A percentile compares a stretch with the other conserved stretches of the same genome.
Conservation (phyloP, 345 rosid species). For the Gossypium raimondii region DNA sequence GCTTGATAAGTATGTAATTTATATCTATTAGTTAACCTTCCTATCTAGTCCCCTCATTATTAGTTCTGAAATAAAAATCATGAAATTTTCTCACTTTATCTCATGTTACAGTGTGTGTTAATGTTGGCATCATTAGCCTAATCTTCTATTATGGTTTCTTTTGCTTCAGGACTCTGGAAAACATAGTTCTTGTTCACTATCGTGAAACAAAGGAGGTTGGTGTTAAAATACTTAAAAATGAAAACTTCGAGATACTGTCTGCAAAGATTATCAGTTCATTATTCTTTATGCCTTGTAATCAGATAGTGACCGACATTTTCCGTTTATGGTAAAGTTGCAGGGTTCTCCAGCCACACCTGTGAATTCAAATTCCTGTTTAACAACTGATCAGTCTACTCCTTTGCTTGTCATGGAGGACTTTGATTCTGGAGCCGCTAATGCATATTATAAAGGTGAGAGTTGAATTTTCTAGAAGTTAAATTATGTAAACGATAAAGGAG, state of each 20-base stretch:
- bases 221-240: slow-evolving; percentile 4
- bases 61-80: slow-evolving; percentile 2
- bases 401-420: slow-evolving; percentile 53
- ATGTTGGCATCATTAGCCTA: neutral
- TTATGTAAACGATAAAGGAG: neutral
- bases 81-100: neutral
- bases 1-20: slow-evolving; percentile 79
- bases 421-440: slow-evolving; percentile 49
- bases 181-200: slow-evolving; percentile 96
- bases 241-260: neutral
- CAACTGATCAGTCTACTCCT: slow-evolving; percentile 54
- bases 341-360: slow-evolving; percentile 69
- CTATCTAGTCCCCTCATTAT: neutral
- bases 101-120: neutral
- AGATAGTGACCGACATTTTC: neutral
- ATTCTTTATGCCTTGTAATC: slow-evolving; percentile 2
- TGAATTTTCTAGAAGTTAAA: slow-evolving; percentile 14
- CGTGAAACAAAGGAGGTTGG: slow-evolving; percentile 97
- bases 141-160: slow-evolving; percentile 16
- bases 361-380: slow-evolving; percentile 80
- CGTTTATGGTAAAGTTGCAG: slow-evolving; percentile 43
- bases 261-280: neutral
- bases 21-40: slow-evolving; percentile 9
- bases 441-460: slow-evolving; percentile 32
- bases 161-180: slow-evolving; percentile 66